A percentile compares a stretch with the other conserved stretches of the same genome.
Conservation (phyloP, 345 rosid genomes). For the Firmiana major region DNA sequence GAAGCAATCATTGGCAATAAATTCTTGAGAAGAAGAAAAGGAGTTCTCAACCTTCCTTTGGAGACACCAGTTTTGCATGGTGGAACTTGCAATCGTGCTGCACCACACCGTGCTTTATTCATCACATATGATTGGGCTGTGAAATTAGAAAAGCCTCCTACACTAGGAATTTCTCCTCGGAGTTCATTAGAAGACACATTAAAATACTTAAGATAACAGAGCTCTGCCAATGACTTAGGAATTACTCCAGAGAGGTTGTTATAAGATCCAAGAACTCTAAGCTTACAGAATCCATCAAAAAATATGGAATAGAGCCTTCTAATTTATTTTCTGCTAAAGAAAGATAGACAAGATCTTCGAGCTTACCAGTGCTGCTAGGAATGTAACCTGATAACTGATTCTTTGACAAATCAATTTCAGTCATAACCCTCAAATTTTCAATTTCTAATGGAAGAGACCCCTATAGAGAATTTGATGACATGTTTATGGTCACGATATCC, state of each 20-base stretch:
- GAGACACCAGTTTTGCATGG: not conserved
- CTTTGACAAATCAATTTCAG: constrained; percentile 8
- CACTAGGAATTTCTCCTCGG: constrained; percentile 30
- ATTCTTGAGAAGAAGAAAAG: not conserved
- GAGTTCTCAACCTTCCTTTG: not conserved
- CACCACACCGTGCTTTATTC: constrained; percentile 27
- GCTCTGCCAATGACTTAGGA: constrained; percentile 11
- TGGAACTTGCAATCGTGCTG: constrained; percentile 8
- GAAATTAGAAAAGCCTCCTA: constrained; percentile 28
- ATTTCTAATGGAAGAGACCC: constrained; percentile 3
- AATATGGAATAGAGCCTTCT: constrained; percentile 18
- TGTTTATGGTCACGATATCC: constrained; percentile 3
- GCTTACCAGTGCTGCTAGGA: not conserved
- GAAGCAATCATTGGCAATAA: not conserved
- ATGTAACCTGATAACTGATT: constrained; percentile 15
- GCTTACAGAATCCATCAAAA: not conserved
- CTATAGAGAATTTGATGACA: constrained; percentile 15
- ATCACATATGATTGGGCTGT: constrained; percentile 14
- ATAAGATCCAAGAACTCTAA: constrained; percentile 21
- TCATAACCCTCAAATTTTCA: not conserved
- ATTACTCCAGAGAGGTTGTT: constrained; percentile 24
- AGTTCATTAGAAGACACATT: constrained; percentile 26
- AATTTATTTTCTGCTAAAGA: constrained; percentile 12
- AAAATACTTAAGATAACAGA: constrained; percentile 1
- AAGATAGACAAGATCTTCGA: not conserved